These are phyloP conservation scores for Pseudogymnoascus verrucosus DNA, from an alignment of 2,329 filamentous ascomycete genomes.

Conservation along the genomic window DNA sequence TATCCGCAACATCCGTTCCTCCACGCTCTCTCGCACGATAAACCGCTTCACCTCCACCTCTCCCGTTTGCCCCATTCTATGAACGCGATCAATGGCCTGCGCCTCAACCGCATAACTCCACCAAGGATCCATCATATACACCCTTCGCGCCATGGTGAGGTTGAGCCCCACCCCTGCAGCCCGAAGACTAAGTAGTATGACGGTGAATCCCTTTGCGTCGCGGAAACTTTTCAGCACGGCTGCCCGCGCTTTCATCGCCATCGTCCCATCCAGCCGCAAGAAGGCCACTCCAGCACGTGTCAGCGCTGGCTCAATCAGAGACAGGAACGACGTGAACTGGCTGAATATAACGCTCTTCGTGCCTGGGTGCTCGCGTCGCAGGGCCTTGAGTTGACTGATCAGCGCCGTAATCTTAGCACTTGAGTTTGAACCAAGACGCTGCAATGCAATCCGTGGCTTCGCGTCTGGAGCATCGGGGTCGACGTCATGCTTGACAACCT, in stretches of 20 bases:
- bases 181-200: conserved; percentile 75
- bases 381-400: conserved; percentile 61
- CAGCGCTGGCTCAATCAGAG: conserved; percentile 80
- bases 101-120: conserved; percentile 97
- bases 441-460: conserved; percentile 49
- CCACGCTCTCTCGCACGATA: conserved; percentile 82
- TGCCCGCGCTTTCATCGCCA: conserved; percentile 77
- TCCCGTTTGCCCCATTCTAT: conserved; percentile 87
- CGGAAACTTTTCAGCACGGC: conserved; percentile 69
- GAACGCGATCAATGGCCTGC: conserved; percentile 94
- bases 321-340: conserved; percentile 94
- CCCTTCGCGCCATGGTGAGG: conserved; percentile 76
- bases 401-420: conserved; percentile 85
- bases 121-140: conserved; percentile 99
- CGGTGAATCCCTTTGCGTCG: conserved; percentile 51
- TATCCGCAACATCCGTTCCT: conserved; percentile 87
- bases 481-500: conserved; percentile 75
- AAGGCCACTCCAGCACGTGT: conserved; percentile 62
- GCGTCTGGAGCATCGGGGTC: conserved; percentile 38
- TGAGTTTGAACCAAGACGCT: conserved; percentile 56
- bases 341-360: conserved; percentile 92
- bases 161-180: conserved; percentile 94
- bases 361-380: conserved; percentile 56
- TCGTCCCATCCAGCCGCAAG: conserved; percentile 84
- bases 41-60: conserved; percentile 84